Conservation (phyloP, 257 asterid species). For the Capsicum rhomboideum region DNA sequence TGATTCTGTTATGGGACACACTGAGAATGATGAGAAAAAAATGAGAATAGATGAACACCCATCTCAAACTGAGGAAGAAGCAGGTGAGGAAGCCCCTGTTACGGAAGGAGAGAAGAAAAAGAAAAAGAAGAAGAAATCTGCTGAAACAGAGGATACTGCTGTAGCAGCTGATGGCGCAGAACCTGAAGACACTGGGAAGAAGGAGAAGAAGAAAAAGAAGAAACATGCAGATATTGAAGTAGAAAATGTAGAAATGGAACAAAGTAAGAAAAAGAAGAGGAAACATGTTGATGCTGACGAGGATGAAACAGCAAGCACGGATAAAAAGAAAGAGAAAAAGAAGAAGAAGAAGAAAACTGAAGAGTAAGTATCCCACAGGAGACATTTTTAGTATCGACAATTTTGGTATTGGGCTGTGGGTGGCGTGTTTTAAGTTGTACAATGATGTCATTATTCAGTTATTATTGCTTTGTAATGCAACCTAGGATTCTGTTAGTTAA, state of each 20-base stretch:
- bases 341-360: no score
- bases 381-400: not conserved
- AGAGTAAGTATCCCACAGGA: not conserved
- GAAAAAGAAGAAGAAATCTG: conserved; percentile 31
- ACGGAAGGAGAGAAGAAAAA: conserved; percentile 27
- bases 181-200: conserved; percentile 27
- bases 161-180: no score
- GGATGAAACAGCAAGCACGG: conserved; percentile 4
- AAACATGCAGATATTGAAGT: conserved; percentile 19
- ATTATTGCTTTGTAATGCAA: not conserved
- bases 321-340: conserved; percentile 5
- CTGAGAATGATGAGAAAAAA: conserved; percentile 17
- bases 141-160: conserved; percentile 14
- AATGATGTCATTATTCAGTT: no score
- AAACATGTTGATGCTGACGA: conserved; percentile 35
- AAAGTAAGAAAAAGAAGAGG: conserved; percentile 55
- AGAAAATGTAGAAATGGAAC: conserved; percentile 19
- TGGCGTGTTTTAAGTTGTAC: no score
- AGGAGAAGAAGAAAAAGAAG: conserved; percentile 49
- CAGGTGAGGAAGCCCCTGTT: conserved; percentile 18
- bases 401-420: no score
- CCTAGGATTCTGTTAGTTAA: not conserved
- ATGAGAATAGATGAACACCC: conserved; percentile 7
- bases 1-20: conserved; percentile 42
- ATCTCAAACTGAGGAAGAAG: conserved; percentile 5